A percentile compares a stretch with the other conserved stretches of the same genome.
These are phyloP conservation scores for Globisporangium parvum DNA, from an alignment of 352 stramenopile genomes.

Conservation along the genomic window DNA sequence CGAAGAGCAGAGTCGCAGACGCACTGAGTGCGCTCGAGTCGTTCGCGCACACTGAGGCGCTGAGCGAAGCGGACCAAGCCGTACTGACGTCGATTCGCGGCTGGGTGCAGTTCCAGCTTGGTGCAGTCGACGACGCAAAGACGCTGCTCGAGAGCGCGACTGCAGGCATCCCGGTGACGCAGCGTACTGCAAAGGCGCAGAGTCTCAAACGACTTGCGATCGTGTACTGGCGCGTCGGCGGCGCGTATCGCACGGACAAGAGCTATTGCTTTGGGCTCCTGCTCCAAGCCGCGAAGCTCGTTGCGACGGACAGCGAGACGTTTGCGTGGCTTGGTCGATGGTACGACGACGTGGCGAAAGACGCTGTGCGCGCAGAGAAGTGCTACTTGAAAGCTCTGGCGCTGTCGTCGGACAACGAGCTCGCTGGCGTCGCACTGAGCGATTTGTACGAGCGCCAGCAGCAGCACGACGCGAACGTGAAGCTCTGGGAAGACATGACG, in stretches of 20 bases:
- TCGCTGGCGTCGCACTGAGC: constrained; percentile 63
- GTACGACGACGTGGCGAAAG: constrained; percentile 55
- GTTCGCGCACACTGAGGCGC: constrained; percentile 1
- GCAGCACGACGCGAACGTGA: constrained; percentile 59
- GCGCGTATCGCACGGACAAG: constrained; percentile 44
- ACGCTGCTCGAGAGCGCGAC: constrained; percentile 31
- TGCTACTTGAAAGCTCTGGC: constrained; percentile 81
- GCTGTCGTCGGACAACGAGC: constrained; percentile 39
- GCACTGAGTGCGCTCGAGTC: constrained; percentile 27
- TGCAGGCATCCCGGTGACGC: constrained; percentile 17
- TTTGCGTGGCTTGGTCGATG: constrained; percentile 75
- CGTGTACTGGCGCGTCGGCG: constrained; percentile 68
- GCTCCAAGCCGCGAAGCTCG: constrained; percentile 69
- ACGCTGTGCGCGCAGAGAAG: constrained; percentile 74
- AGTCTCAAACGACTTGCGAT: constrained; percentile 67
- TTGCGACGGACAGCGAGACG: constrained; percentile 52
- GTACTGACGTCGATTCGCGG: constrained; percentile 27
- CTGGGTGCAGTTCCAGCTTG: constrained; percentile 44
- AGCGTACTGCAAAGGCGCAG: constrained; percentile 20
- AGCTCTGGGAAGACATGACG: constrained; percentile 66
- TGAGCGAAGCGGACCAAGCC: constrained; percentile 17
- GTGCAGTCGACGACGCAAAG: constrained; percentile 28
- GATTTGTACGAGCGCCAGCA: constrained; percentile 54
- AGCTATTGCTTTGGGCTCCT: constrained; percentile 52
- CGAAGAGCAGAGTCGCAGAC: constrained; percentile 24